Base-by-base conservation (phyloP, 305 asterid species). In the Fraxinus sp. region DNA sequence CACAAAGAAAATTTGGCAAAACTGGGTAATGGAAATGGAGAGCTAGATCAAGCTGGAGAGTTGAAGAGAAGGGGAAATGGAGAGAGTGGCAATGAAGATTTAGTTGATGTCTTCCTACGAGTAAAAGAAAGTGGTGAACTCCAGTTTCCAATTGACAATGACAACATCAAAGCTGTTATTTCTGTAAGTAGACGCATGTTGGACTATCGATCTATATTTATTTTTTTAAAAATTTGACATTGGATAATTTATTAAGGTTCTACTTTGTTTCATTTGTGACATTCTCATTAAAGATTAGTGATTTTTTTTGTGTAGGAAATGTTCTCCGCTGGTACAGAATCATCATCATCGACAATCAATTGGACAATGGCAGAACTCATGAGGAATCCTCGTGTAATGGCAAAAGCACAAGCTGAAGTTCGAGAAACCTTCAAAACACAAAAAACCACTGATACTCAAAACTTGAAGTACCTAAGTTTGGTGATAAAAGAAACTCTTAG, bases 331-430 rank as follows among this genome's bases (percentile, higher is more conserved):
- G 92, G 88, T 72, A 85, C 85, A n/a, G 88, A 88, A 16, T 87
- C 90, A 14, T 81, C 91, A 22, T 41, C 93, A 7, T 41, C 89
- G 2, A 46, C 86, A 5, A 35, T 88, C 4, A 85, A 80, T 46
- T 88, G 91, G 91, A 62, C 85, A 6, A 88, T 88, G 90, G 18
- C 84, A 7, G 91, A 90, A 83, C 88, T 87, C 28, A 82, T 88
- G 16, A 87, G 84, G 20, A 85, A 86, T 22, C 93, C 91, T 4
- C 33, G 9, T 4, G 81, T 49, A 20, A 70, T 87, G 87, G 80
- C 35, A 18, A 88, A 87, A 78, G 89, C 37, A 35, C 93, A 90
- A 81, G 82, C 81, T 2, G 90, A 88, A 83, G 83, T 87, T 1
- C 74, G 88, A 68, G 68, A 81, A 76, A 77, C 59, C 10, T 46